These are phyloP conservation scores for Cladophialophora immunda DNA, from an alignment of 2,329 filamentous ascomycete species.

Conservation along the genomic window DNA sequence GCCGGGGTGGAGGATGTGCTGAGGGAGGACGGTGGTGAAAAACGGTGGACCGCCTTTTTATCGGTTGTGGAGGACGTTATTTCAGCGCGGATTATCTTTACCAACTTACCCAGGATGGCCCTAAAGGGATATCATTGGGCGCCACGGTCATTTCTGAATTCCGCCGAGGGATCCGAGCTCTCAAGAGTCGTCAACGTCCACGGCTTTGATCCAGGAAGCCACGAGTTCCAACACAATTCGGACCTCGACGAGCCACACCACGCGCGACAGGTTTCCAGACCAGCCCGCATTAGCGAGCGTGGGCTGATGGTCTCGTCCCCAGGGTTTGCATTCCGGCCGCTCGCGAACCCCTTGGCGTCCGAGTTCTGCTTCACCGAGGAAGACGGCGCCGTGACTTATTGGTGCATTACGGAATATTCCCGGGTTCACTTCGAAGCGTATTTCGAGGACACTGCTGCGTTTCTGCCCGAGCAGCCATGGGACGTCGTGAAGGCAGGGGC, in stretches of 20 bases:
- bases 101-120: neutral
- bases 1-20: neutral
- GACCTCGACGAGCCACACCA: neutral
- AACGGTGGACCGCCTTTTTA: neutral
- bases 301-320: neutral
- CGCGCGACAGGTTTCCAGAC: neutral
- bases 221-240: neutral
- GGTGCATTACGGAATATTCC: neutral
- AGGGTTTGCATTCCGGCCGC: neutral
- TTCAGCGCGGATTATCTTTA: neutral
- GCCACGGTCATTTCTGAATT: neutral
- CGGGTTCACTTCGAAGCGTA: neutral
- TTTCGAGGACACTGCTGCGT: neutral
- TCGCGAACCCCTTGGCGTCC: neutral
- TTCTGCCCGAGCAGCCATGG: neutral
- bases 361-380: slow-evolving; percentile 1
- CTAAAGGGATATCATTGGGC: neutral
- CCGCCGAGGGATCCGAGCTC: neutral
- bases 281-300: neutral
- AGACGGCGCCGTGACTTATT: neutral
- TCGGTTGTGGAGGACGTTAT: slow-evolving; percentile 3
- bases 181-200: neutral
- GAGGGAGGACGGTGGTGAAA: neutral
- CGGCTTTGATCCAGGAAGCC: neutral
- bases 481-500: neutral